phyloP scores from a whole-genome alignment of 225 moss, liverwort and hornwort genomes.

The Ulota crispa region DNA sequence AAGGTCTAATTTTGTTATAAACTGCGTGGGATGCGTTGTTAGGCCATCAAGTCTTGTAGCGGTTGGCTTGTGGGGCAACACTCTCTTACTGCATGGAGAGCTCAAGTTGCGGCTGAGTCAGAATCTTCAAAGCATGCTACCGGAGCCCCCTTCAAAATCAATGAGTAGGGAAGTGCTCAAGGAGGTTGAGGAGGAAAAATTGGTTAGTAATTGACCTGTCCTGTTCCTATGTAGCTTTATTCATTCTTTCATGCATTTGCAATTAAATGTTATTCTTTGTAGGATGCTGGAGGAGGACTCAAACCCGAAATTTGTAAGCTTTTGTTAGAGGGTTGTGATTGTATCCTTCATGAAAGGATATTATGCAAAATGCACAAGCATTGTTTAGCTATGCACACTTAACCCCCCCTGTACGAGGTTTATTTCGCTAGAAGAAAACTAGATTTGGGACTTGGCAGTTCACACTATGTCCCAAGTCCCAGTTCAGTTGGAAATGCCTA shows the following conservation, averaged over 20 bases:
- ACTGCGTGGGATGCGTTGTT: not conserved
- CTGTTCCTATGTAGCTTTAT: not conserved
- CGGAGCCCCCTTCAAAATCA: slow-evolving; percentile 46
- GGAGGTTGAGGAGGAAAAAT: slow-evolving; percentile 51
- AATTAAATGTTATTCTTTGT: slow-evolving; percentile 10
- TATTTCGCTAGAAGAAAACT: not conserved
- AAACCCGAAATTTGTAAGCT: not conserved
- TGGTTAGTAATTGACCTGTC: slow-evolving; percentile 25
- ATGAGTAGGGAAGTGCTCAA: slow-evolving; percentile 32
- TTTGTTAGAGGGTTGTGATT: not conserved
- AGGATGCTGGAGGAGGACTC: not conserved
- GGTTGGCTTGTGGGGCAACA: slow-evolving; percentile 87
- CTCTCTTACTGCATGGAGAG: slow-evolving; percentile 84
- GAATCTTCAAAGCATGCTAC: slow-evolving; percentile 79
- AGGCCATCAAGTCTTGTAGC: slow-evolving; percentile 76
- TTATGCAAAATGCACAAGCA: not conserved
- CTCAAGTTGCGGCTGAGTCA: slow-evolving; percentile 81
- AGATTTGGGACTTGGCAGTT: not conserved
- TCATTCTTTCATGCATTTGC: slow-evolving; percentile 5
- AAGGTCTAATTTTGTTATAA: not conserved
- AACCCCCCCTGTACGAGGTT: not conserved
- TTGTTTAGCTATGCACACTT: not conserved
- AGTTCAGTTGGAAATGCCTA: too few relatives aligned
- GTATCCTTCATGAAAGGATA: not conserved
- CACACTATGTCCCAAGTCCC: too few relatives aligned